A percentile compares a stretch with the other conserved stretches of the same genome.
These are phyloP conservation scores for Ogataea glucozyma DNA, from an alignment of 805 yeast genomes.

Conservation along the genomic window DNA sequence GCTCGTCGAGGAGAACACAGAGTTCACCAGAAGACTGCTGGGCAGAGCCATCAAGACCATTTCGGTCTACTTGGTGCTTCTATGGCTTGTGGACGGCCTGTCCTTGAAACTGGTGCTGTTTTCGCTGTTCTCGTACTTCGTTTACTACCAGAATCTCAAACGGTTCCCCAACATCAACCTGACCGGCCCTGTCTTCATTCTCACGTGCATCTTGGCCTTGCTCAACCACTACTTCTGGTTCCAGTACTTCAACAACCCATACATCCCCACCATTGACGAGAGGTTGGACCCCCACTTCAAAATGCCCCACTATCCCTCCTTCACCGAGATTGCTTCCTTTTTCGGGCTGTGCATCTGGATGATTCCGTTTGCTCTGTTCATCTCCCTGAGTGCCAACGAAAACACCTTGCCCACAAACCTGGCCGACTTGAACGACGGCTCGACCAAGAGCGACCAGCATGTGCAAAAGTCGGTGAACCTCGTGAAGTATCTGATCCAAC, in stretches of 20 bases:
- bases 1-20: constrained; percentile 89
- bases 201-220: constrained; percentile 71
- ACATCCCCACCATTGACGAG: constrained; percentile 66
- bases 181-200: constrained; percentile 66
- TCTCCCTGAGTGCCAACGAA: constrained; percentile 89
- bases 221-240: constrained; percentile 90
- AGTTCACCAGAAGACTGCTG: constrained; percentile 73
- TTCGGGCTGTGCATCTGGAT: constrained; percentile 94
- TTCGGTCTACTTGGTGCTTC: constrained; percentile 52
- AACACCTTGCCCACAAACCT: constrained; percentile 66
- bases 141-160: constrained; percentile 75
- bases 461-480: constrained; percentile 57
- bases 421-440: constrained; percentile 32
- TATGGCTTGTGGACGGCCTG: constrained; percentile 75
- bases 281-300: constrained; percentile 57
- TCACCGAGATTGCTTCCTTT: constrained; percentile 90
- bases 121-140: constrained; percentile 66
- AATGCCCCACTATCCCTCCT: constrained; percentile 73
- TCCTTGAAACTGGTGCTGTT: constrained; percentile 69
- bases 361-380: constrained; percentile 88
- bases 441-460: constrained; percentile 24
- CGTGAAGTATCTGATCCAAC: constrained; percentile 65
- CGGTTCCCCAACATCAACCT: constrained; percentile 83
- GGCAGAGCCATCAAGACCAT: constrained; percentile 62
- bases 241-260: constrained; percentile 71